phyloP scores from a whole-genome alignment of 2,329 filamentous ascomycete species.

The Penicillium sp. region DNA sequence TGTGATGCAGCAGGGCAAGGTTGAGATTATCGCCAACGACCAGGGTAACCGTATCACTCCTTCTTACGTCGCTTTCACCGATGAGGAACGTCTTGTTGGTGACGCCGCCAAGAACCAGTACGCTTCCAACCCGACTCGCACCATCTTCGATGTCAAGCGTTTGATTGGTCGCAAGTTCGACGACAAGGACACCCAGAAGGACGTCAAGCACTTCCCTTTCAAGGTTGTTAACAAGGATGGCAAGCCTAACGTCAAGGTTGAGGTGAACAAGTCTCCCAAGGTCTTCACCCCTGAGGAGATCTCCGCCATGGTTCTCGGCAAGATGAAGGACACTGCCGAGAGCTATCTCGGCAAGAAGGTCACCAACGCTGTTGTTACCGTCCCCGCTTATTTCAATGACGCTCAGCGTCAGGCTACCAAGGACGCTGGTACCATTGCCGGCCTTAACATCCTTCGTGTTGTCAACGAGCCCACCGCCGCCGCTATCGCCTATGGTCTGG shows the following conservation, averaged over 20 bases:
- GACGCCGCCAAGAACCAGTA: constrained; percentile 98
- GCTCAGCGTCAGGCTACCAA: constrained; percentile 96
- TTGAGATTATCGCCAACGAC: constrained; percentile 95
- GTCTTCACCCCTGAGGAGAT: constrained; percentile 70
- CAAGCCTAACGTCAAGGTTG: constrained; percentile 80
- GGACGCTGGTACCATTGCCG: constrained; percentile 89
- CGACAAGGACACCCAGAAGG: constrained; percentile 85
- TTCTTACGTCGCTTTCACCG: constrained; percentile 94
- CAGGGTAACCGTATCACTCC: constrained; percentile 96
- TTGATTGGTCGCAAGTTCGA: constrained; percentile 82
- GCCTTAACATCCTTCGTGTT: constrained; percentile 92
- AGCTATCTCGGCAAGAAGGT: constrained; percentile 65
- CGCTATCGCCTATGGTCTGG: constrained; percentile 90
- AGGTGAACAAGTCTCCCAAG: constrained; percentile 62
- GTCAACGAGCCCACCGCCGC: constrained; percentile 97
- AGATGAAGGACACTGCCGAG: constrained; percentile 71
- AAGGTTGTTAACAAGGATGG: constrained; percentile 86
- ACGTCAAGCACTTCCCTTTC: constrained; percentile 99
- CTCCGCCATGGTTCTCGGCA: constrained; percentile 68
- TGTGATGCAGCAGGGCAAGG: constrained; percentile 94
- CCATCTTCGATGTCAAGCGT: constrained; percentile 84
- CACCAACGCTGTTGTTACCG: constrained; percentile 77
- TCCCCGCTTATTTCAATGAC: constrained; percentile 98
- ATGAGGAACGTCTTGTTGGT: constrained; percentile 94
- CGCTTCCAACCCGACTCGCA: constrained; percentile 74